Conservation (phyloP, 306 rosid species). For the Fagus sylvatica region DNA sequence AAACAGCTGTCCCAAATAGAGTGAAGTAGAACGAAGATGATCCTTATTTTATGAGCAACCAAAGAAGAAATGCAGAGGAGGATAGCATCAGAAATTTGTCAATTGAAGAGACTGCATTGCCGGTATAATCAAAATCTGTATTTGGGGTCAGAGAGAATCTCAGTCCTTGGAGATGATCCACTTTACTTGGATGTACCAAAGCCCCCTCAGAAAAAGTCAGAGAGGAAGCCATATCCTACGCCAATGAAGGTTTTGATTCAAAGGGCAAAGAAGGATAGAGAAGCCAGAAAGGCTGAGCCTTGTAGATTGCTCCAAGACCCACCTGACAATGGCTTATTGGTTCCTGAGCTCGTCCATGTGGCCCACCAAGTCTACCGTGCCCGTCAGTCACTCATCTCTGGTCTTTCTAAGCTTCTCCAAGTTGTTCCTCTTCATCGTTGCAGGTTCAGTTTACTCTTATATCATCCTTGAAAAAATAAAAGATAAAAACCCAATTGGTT, state of each 20-base stretch:
- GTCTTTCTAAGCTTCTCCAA: slow-evolving; percentile 49
- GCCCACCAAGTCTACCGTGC: slow-evolving; percentile 69
- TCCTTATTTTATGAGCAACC: neutral
- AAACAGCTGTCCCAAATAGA: no score
- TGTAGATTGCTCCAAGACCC: slow-evolving; percentile 59
- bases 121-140: slow-evolving; percentile 21
- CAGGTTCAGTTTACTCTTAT: slow-evolving; percentile 35
- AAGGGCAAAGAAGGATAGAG: slow-evolving; percentile 66
- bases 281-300: slow-evolving; percentile 59
- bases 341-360: slow-evolving; percentile 67
- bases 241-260: slow-evolving; percentile 76
- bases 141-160: slow-evolving; percentile 32
- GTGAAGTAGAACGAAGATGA: neutral
- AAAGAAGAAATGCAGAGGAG: slow-evolving; percentile 33
- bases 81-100: slow-evolving; percentile 16
- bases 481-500: no score
- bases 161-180: slow-evolving; percentile 21
- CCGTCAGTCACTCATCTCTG: slow-evolving; percentile 42
- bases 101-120: slow-evolving; percentile 21
- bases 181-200: slow-evolving; percentile 60
- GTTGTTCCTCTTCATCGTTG: slow-evolving; percentile 60
- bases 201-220: slow-evolving; percentile 47
- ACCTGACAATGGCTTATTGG: slow-evolving; percentile 73
- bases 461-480: no score
- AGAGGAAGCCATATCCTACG: slow-evolving; percentile 70